phyloP scores from a whole-genome alignment of 495 filamentous ascomycete species.

The Tetracladium setigerum region DNA sequence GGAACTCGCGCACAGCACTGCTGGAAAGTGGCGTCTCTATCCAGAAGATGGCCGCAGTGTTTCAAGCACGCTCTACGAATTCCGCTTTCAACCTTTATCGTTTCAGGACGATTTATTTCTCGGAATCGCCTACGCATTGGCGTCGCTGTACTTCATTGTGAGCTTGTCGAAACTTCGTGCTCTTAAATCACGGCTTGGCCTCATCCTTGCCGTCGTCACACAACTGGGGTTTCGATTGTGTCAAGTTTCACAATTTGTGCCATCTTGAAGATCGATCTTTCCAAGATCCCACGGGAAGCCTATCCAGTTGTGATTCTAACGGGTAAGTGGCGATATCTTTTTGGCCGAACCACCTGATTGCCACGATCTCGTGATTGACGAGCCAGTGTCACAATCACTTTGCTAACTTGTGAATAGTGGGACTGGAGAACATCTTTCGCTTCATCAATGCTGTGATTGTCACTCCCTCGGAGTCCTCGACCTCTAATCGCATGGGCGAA shows the following conservation, averaged over 20 bases:
- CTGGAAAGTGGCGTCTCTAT: conserved; percentile 50
- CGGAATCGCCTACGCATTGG: conserved; percentile 49
- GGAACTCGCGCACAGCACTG: conserved; percentile 29
- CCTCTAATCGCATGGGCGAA: conserved; percentile 51
- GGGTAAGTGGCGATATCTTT: too few species aligned
- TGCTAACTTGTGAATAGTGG: conserved; percentile 30
- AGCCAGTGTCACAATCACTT: too few species aligned
- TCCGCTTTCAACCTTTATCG: conserved; percentile 62
- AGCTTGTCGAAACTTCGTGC: conserved; percentile 54
- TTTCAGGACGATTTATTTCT: conserved; percentile 49
- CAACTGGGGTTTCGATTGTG: conserved; percentile 58
- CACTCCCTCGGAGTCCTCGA: conserved; percentile 52
- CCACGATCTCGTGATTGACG: too few species aligned
- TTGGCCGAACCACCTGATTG: too few species aligned
- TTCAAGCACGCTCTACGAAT: conserved; percentile 57
- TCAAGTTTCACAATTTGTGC: conserved; percentile 58
- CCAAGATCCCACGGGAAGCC: conserved; percentile 49
- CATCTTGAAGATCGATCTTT: conserved; percentile 52
- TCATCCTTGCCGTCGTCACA: conserved; percentile 55
- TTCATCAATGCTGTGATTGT: conserved; percentile 63
- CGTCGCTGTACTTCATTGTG: conserved; percentile 47
- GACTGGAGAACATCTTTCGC: conserved; percentile 64
- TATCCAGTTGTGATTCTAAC: conserved; percentile 66
- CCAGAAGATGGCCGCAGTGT: conserved; percentile 43
- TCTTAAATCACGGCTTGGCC: conserved; percentile 58